Percentiles rank a stretch among this genome's conserved stretches.
These are phyloP conservation scores for Austroboletus festivus DNA, from an alignment of 768 basidiomycete species.

Conservation along the genomic window DNA sequence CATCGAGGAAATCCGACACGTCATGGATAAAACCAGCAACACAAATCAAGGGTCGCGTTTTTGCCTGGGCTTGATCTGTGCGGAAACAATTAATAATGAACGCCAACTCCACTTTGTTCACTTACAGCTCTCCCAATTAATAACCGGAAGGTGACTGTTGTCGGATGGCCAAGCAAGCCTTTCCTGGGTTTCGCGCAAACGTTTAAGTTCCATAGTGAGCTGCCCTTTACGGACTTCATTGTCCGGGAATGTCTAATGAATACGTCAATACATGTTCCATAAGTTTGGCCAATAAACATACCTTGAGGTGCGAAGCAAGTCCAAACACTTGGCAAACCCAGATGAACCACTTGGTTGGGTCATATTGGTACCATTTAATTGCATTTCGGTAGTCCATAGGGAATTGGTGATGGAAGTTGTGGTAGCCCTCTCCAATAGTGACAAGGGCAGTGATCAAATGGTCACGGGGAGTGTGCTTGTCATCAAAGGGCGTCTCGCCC, in stretches of 20 bases:
- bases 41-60: conserved; percentile 76
- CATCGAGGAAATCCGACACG: conserved; percentile 71
- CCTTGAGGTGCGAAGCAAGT: conserved; percentile 52
- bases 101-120: not conserved
- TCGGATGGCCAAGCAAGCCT: conserved; percentile 72
- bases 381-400: conserved; percentile 95
- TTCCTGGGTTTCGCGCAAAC: conserved; percentile 72
- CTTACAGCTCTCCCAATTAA: conserved; percentile 81
- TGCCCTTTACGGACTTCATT: conserved; percentile 78
- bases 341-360: conserved; percentile 88
- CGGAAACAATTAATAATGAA: conserved; percentile 5
- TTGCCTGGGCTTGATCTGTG: conserved; percentile 71
- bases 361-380: conserved; percentile 83
- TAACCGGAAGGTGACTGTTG: conserved; percentile 72
- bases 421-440: conserved; percentile 94
- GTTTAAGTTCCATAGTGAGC: conserved; percentile 87
- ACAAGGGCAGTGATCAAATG: conserved; percentile 81
- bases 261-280: not conserved
- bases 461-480: conserved; percentile 89
- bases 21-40: conserved; percentile 91
- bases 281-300: conserved; percentile 1
- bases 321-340: conserved; percentile 44
- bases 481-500: conserved; percentile 84
- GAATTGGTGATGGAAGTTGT: conserved; percentile 95
- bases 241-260: conserved; percentile 43